phyloP scores from a whole-genome alignment of 371 early-diverging fungal species.

The Conidiobolus incongruus region DNA sequence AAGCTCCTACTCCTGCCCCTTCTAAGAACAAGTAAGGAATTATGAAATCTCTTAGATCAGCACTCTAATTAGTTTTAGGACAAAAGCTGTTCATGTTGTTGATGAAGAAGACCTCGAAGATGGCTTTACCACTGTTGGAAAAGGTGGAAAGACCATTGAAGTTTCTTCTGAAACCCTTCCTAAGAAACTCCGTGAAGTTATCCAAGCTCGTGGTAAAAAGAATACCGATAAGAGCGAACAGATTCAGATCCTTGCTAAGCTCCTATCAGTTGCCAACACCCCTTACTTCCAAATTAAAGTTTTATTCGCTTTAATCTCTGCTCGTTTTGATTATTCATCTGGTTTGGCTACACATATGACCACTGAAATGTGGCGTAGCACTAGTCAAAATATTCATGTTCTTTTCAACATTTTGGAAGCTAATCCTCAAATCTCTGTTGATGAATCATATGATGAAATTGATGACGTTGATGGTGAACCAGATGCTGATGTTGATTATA shows the following conservation, averaged over 20 bases:
- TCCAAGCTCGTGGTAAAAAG: conserved; percentile 84
- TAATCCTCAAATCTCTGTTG: conserved; percentile 26
- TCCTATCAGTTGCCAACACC: conserved; percentile 38
- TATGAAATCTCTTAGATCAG: too few species aligned
- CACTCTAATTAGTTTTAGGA: too few species aligned
- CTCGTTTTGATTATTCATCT: conserved; percentile 68
- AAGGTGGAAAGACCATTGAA: conserved; percentile 47
- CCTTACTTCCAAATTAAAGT: conserved; percentile 70
- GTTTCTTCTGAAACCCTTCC: conserved; percentile 48
- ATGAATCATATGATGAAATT: conserved; percentile 36
- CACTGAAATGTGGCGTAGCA: conserved; percentile 55
- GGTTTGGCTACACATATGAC: conserved; percentile 43
- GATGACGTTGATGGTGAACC: conserved; percentile 47
- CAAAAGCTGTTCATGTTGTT: conserved; percentile 3
- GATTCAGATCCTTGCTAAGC: conserved; percentile 33
- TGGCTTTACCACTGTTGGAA: conserved; percentile 70
- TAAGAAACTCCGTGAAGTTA: conserved; percentile 52
- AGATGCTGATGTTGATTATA: conserved; percentile 12
- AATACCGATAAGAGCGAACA: conserved; percentile 70
- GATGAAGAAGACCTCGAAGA: conserved; percentile 26
- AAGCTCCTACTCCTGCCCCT: too few species aligned
- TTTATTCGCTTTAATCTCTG: conserved; percentile 65
- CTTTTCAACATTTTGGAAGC: conserved; percentile 52
- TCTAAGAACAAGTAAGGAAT: too few species aligned
- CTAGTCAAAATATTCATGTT: conserved; percentile 40